A percentile compares a stretch with the other conserved stretches of the same genome.
Evolutionary conservation across 306 rosid genomes (phyloP).

Genomic region (Vigna unguiculata): DNA sequence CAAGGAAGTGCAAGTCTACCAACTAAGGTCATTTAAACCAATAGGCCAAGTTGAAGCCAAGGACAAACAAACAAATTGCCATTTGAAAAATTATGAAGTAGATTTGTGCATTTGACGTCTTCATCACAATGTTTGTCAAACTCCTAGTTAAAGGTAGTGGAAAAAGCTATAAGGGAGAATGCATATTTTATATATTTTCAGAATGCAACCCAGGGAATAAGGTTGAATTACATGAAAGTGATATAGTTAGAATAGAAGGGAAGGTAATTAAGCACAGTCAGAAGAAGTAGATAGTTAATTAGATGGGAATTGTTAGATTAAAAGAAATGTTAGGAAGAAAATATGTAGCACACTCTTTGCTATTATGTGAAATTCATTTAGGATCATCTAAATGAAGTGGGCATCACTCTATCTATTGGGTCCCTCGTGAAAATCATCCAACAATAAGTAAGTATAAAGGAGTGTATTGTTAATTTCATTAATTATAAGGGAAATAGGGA

Average conservation of each 20-base stretch:
- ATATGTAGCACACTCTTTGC: not conserved
- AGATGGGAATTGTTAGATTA: not conserved
- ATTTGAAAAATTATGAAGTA: not conserved
- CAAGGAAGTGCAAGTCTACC: constrained; percentile 6
- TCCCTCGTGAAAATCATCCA: not conserved
- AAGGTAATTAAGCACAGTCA: too few species aligned
- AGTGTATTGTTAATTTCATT: not conserved
- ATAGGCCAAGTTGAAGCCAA: not conserved
- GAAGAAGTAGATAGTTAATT: not conserved
- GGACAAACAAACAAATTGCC: constrained; percentile 4
- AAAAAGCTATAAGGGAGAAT: not conserved
- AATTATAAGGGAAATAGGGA: not conserved
- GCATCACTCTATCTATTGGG: not conserved
- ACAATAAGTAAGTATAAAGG: not conserved
- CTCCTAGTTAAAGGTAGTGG: not conserved
- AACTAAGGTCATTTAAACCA: constrained; percentile 1
- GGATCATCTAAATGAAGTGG: not conserved
- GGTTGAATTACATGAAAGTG: not conserved
- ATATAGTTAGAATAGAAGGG: not conserved
- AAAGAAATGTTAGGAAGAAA: not conserved
- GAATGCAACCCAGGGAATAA: constrained; percentile 4
- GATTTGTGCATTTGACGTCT: not conserved
- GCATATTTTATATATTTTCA: not conserved
- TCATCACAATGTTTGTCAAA: not conserved
- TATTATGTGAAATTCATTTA: constrained; percentile 11